Evolutionary conservation across 176 grass and related monocot genomes (phyloP), one percentile per base, ranked within the genome.

Genomic region (Raddia distichophylla): DNA sequence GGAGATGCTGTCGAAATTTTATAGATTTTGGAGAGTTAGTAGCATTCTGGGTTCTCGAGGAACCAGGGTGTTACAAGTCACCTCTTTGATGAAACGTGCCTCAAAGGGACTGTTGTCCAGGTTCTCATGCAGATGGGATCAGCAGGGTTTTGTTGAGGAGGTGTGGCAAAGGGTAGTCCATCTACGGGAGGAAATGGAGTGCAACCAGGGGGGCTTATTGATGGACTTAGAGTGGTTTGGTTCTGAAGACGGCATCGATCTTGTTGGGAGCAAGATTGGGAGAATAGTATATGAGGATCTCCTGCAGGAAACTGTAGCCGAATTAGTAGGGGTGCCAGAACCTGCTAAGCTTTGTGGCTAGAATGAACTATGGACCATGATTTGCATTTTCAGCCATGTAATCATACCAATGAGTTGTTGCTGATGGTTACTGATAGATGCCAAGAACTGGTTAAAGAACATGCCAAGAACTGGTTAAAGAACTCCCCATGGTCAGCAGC

Each of bases 91-190:
- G 76, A 67, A 66, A 64, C 57, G 35, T 71, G 45, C 50, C 8
- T 70, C 86, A 4, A 63, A 90, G 79, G 42, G 58, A 3, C 50
- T 83, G 59, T 80, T 88, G 19, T 40, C 53, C 42, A 53, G 84
- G 56, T 87, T 74, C 69, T 45, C 7, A 8, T 73, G 67, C 20
- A 56, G 51, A 56, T 93, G 84, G 83, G 67, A 87, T 15, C 57
- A 20, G 69, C 82, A 95, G 10, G 82, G 64, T 20, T 90, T 99
- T 81, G 76, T 80, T 48, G 93, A 93, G 54, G 80, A 86, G 22
- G 73, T 93, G 45, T 95, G 96, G 96, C 87, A 76, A 73, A 93
- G 79, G 64, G 89, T 99, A 62, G 82, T 90, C 44, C 70, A 76
- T 34, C 22, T 79, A 63, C 71, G 48, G 58, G 74, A 80, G 82